Evolutionary conservation across 805 yeast genomes (phyloP).

Genomic region (Candida pini): DNA sequence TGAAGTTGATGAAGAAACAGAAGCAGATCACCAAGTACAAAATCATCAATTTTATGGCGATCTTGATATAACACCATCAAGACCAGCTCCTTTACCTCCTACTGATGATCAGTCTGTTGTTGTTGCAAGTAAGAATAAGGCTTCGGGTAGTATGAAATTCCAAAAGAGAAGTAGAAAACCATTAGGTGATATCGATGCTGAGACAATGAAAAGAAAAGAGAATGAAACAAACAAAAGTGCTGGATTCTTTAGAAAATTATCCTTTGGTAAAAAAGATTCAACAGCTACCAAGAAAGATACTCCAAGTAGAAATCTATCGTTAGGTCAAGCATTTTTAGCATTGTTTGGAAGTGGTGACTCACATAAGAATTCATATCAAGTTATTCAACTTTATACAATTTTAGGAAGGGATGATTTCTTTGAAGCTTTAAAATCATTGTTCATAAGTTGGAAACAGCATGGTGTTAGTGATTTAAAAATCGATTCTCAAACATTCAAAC

Average conservation of each 20-base stretch:
- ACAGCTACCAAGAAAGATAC: conserved; percentile 1
- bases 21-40: conserved; percentile 1
- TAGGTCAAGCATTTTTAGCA: conserved; percentile 32
- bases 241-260: conserved; percentile 41
- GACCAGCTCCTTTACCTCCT: conserved; percentile 8
- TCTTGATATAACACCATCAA: neutral
- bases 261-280: conserved; percentile 41
- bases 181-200: conserved; percentile 19
- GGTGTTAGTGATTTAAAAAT: conserved; percentile 55
- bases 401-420: conserved; percentile 49
- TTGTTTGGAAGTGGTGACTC: conserved; percentile 30
- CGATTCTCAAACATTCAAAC: conserved; percentile 35
- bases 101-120: conserved; percentile 2
- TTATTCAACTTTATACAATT: conserved; percentile 30
- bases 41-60: conserved; percentile 1
- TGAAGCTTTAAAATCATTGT: conserved; percentile 56
- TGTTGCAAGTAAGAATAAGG: conserved; percentile 8
- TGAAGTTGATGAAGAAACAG: neutral
- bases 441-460: conserved; percentile 64
- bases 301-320: conserved; percentile 15
- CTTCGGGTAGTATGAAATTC: conserved; percentile 12
- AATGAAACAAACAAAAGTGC: conserved; percentile 16
- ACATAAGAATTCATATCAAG: conserved; percentile 17
- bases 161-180: conserved; percentile 21
- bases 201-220: conserved; percentile 8